phyloP scores from a whole-genome alignment of 257 asterid genomes.

The Solanum tarapatanum region DNA sequence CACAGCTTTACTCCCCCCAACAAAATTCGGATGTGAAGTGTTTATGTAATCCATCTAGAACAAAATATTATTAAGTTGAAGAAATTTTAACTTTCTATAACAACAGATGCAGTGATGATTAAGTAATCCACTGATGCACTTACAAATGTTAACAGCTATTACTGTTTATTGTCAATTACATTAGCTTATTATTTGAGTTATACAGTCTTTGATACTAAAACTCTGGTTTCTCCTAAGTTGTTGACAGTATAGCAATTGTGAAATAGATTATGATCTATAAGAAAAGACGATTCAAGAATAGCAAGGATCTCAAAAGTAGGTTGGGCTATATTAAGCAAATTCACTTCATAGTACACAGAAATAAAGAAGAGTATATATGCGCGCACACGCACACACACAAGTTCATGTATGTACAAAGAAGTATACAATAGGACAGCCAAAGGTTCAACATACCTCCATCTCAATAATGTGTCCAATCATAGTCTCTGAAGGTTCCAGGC shows the following conservation, averaged over 20 bases:
- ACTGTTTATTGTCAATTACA: not conserved
- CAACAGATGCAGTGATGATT: not conserved
- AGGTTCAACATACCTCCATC: constrained; percentile 56
- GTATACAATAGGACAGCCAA: not conserved
- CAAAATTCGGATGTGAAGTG: constrained; percentile 81
- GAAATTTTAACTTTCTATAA: not conserved
- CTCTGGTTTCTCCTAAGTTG: not conserved
- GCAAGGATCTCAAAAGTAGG: not conserved
- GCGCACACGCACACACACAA: not conserved
- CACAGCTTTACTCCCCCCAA: constrained; percentile 90
- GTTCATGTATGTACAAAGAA: not conserved
- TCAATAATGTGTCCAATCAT: constrained; percentile 83
- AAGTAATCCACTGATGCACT: not conserved
- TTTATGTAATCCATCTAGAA: constrained; percentile 83
- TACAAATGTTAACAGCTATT: not conserved
- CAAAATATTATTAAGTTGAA: not conserved
- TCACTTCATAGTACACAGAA: not conserved
- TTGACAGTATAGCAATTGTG: not conserved
- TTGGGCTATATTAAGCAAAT: not conserved
- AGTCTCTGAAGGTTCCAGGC: constrained; percentile 76
- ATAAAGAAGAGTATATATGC: not conserved
- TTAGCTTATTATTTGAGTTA: not conserved
- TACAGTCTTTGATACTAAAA: not conserved
- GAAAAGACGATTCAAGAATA: not conserved
- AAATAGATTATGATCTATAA: not conserved